Base-by-base conservation (phyloP, 257 asterid genomes). In the Capsicum baccatum region DNA sequence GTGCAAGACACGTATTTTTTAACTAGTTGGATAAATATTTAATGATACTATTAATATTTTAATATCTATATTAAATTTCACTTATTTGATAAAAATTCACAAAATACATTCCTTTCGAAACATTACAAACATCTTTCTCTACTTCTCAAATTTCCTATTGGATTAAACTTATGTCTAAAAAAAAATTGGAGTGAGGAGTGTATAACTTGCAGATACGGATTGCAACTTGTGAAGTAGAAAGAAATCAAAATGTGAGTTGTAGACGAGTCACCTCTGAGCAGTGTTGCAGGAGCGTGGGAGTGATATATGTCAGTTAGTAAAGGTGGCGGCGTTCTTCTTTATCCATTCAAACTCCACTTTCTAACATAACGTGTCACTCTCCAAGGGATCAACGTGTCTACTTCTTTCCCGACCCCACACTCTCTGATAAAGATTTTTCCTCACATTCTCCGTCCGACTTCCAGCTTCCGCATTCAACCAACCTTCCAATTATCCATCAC, bases 311-410 rank as follows among this genome's bases (percentile, higher is more conserved):
- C 26, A 76, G 64, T 76, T 14, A 12, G 15, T 52, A 52, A 76
- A 50, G 64, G 17, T 12, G 50, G 64, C 64, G 9, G 3, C 21
- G 17, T 21, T 78, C 48, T 54, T 78, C 64, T 52, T 56, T 54
- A 52, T 78, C 82, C 81, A 76, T 76, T 76, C 81, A 76, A 52
- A 52, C 13, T 44, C 48, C 33, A 26, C 33, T 26, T 26, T 26
- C 33, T 26, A 26, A 26, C 33, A 54, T 54, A 78, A 78, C 82
- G 82, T 78, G 82, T 54, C 82, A 26, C 50, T 78, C 50, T 14
- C 9, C 14, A 39, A 6, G 8, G 21, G 17, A 13, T 6, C 8
- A 7, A 69, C 50, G 50, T 78, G 82, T 10, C 50, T 8, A 74
- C 62, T 50, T 21, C 58, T 74, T 50, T 16, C 10, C n/a, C 14